Evolutionary conservation across 306 rosid genomes (phyloP), one percentile per base, ranked within the genome.

Genomic region (Nissolia schottii): DNA sequence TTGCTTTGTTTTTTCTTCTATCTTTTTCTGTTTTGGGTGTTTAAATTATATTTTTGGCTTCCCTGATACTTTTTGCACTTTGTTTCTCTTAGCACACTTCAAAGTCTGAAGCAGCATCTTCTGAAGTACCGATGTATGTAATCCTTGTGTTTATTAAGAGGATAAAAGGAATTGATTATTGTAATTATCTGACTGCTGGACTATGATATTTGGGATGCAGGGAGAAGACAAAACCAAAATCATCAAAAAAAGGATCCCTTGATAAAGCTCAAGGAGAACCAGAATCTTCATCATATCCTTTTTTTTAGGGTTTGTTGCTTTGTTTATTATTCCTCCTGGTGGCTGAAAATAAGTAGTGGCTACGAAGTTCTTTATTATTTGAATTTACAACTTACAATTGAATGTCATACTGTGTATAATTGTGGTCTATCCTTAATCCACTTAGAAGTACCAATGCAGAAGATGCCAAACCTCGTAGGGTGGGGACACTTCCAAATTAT

Each of bases 211-310:
- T 53, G 73, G 66, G 61, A 76, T 73, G 41, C 85, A 94, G 97
- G 85, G 96, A 89, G 82, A 84, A 79, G 77, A 70, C 75, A 38
- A 82, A 87, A 74, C 64, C 86, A 73, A 87, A 83, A 81, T 60
- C 85, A 71, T 46, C 76, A 73, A 76, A 71, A 71, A 89, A 87
- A 45, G 92, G 62, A 31, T 40, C 82, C 16, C 37, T 64, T 45
- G 77, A 73, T 70, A 82, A 72, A 54, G 79, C 51, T 70, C 92
- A 86, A 62, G 90, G 76, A 78, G 97, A 87, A 19, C 43, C 78
- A 2, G 86, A 85, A 80, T 70, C 92, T 78, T 85, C 91, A 45
- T 62, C 49, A 90, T 94, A 94, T 94, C 98, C 98, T 89, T 77
- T 53, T 34, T 14, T 25, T 79, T 66, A 67, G 29, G 67, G 64